These are phyloP conservation scores for Lasiodiplodia sp. DNA, from an alignment of 2,329 filamentous ascomycete species.

Conservation along the genomic window DNA sequence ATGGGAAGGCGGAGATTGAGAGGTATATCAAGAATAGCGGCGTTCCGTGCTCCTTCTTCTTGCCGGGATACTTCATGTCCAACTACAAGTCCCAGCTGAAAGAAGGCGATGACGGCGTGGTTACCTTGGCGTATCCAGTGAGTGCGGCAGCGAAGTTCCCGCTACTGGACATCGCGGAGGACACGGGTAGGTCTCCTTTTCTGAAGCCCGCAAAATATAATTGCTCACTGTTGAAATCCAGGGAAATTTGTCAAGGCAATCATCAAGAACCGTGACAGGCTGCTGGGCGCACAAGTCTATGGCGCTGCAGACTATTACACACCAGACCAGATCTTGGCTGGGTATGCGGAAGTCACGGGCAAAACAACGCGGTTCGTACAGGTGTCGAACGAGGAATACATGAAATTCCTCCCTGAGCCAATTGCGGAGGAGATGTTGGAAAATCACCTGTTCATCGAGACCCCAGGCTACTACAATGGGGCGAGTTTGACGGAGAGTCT, in stretches of 20 bases:
- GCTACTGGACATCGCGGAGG: constrained; percentile 31
- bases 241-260: constrained; percentile 39
- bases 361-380: constrained; percentile 45
- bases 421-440: constrained; percentile 60
- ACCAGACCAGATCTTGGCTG: constrained; percentile 37
- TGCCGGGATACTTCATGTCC: constrained; percentile 38
- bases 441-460: constrained; percentile 60
- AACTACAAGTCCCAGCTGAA: constrained; percentile 11
- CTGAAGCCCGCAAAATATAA: no score
- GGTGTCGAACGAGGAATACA: constrained; percentile 53
- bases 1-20: constrained; percentile 46
- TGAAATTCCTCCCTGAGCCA: constrained; percentile 47
- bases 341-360: constrained; percentile 48
- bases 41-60: constrained; percentile 34
- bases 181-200: constrained; percentile 28
- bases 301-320: constrained; percentile 47
- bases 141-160: constrained; percentile 28
- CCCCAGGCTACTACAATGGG: constrained; percentile 62
- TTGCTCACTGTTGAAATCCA: background rate
- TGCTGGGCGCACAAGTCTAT: constrained; percentile 54
- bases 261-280: constrained; percentile 40
- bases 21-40: constrained; percentile 37
- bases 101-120: constrained; percentile 19
- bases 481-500: constrained; percentile 51
- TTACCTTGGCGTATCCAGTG: constrained; percentile 25